Conservation (phyloP, 2,329 filamentous ascomycete genomes). For the Drechslerella coelobrocha region DNA sequence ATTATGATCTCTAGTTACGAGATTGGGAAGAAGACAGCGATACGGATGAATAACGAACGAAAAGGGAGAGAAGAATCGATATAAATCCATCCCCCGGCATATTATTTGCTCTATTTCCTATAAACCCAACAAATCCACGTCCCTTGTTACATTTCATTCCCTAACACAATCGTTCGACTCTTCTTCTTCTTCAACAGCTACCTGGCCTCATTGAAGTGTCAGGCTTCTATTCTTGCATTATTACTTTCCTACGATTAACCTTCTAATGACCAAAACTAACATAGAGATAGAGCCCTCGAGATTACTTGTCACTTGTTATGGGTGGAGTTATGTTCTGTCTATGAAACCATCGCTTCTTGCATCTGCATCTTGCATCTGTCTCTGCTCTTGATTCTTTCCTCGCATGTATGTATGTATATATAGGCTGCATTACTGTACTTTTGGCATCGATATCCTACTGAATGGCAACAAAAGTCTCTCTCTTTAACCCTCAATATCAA, state of each 20-base stretch:
- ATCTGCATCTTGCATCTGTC: not conserved
- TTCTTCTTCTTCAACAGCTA: no score
- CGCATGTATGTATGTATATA: conserved; percentile 20
- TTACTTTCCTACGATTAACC: not conserved
- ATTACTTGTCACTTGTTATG: conserved; percentile 2
- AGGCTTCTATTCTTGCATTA: not conserved
- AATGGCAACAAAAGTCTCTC: conserved; percentile 16
- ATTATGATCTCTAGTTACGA: conserved; percentile 88
- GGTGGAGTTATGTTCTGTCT: conserved; percentile 37
- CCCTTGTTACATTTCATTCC: no score
- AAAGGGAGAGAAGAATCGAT: conserved; percentile 54
- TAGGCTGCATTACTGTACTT: conserved; percentile 15
- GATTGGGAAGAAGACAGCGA: conserved; percentile 87
- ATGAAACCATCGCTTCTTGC: not conserved
- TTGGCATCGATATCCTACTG: conserved; percentile 5
- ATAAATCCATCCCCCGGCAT: not conserved
- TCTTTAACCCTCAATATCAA: not conserved
- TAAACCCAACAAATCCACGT: no score
- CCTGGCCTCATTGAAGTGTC: not conserved
- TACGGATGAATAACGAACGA: conserved; percentile 71
- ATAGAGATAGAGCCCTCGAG: conserved; percentile 1
- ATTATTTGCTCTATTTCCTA: no score
- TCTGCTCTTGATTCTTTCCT: conserved; percentile 6
- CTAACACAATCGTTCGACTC: no score
- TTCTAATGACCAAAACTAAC: not conserved